Evolutionary conservation across 139 green algal species (phyloP), one percentile per base, ranked within the genome.

Genomic region (Edaphochlamys debaryana): DNA sequence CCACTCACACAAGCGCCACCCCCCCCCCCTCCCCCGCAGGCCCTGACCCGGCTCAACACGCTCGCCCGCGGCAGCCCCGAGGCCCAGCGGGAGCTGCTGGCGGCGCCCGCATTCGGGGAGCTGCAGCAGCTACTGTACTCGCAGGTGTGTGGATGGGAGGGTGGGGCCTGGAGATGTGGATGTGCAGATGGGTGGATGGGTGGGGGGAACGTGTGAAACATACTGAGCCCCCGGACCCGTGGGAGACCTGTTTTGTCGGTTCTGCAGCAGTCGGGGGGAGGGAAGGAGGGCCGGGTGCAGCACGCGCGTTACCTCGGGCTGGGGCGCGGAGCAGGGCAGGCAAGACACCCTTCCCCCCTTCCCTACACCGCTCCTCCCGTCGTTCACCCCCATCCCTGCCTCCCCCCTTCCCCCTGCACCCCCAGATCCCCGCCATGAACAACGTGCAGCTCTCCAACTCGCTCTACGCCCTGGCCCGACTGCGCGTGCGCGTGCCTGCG

Each of bases 401-500:
- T n/a, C 19, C 36, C 64, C 2, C 36, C 64, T 13, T 2, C 36
- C 37, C 17, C 50, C 50, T 22, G 0, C 71, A 30, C 50, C 5
- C 64, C 20, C 50, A 67, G 42, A 48, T 76, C 0, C 42, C 73
- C 48, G 7, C n/a, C 42, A 82, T 87, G 82, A 87, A 82, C 48
- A 79, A 62, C 72, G 54, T 78, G 64, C 82, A 87, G 72, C 72
- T 87, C 30, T 48, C 60, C 62, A 82, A 87, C 63, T 73, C 64
- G 6, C 72, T 81, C 20, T 32, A 79, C 8, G 72, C 72, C 40
- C 27, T 82, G 3, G 37, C 64, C 0, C 58, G 58, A 38, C 64
- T 87, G 72, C 42, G 70, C 29, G 45, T 62, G 48, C 27, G 3
- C 45, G 56, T 80, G 69, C 40, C 56, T 0, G 41, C 62, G 41